Evolutionary conservation across 805 yeast species (phyloP).

Genomic region (Brettanomyces custersianus): DNA sequence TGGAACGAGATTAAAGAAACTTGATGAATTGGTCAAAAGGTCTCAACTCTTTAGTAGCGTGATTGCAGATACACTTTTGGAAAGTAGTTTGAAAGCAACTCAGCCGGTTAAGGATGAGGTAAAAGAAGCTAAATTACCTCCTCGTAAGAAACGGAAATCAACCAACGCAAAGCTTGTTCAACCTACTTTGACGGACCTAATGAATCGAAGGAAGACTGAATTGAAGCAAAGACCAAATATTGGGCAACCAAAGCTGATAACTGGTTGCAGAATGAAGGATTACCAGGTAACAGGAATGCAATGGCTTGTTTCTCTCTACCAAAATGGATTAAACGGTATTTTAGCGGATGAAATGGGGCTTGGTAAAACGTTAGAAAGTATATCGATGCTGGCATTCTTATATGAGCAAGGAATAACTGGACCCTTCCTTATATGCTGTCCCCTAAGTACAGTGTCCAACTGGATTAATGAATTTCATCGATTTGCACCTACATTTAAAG

Average conservation of each 20-base stretch:
- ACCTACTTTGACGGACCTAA: slow-evolving; percentile 10
- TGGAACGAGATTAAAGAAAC: slow-evolving; percentile 53
- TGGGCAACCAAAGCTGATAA: slow-evolving; percentile 44
- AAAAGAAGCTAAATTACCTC: slow-evolving; percentile 14
- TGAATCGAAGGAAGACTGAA: slow-evolving; percentile 1
- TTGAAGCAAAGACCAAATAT: slow-evolving; percentile 8
- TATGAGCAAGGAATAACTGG: slow-evolving; percentile 73
- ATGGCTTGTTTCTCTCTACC: slow-evolving; percentile 83
- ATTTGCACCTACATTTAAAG: slow-evolving; percentile 66
- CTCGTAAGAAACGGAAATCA: slow-evolving; percentile 12
- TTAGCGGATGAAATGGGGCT: slow-evolving; percentile 97
- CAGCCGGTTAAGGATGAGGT: slow-evolving; percentile 3
- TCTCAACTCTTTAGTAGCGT: slow-evolving; percentile 84
- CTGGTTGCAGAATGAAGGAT: slow-evolving; percentile 59
- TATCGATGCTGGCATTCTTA: slow-evolving; percentile 66
- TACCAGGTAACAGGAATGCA: slow-evolving; percentile 87
- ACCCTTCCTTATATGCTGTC: slow-evolving; percentile 72
- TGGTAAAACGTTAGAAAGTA: slow-evolving; percentile 88
- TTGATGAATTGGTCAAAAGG: slow-evolving; percentile 72
- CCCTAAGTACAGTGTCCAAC: slow-evolving; percentile 75
- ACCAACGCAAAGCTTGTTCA: slow-evolving; percentile 9
- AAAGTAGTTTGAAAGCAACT: slow-evolving; percentile 28
- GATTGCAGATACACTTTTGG: slow-evolving; percentile 68
- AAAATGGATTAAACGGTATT: slow-evolving; percentile 91
- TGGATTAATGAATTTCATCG: slow-evolving; percentile 68